A percentile compares a stretch with the other conserved stretches of the same genome.
phyloP scores from a whole-genome alignment of 2,329 filamentous ascomycete species.

The Xylariaceae sp. region DNA sequence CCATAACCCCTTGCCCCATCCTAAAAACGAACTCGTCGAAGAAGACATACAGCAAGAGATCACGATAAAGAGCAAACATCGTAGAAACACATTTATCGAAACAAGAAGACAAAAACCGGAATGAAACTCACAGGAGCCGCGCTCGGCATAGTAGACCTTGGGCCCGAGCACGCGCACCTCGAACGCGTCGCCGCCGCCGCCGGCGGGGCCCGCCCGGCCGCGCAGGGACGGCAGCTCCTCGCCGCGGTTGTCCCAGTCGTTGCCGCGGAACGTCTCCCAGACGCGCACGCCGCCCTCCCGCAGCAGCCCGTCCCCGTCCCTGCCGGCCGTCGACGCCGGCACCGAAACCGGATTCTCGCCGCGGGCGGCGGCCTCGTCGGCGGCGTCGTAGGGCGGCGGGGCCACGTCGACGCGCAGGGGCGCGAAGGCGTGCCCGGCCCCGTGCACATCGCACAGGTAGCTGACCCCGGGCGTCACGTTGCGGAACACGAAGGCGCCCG shows the following conservation, averaged over 20 bases:
- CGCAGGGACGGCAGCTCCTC: slow-evolving; percentile 38
- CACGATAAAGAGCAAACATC: too few species aligned
- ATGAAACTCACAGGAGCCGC: slow-evolving; percentile 61
- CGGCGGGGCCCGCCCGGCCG: slow-evolving; percentile 32
- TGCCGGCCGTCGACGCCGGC: too few species aligned
- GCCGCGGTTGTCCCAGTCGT: slow-evolving; percentile 84
- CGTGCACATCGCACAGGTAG: slow-evolving; percentile 78
- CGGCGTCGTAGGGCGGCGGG: slow-evolving; percentile 28
- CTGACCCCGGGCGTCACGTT: slow-evolving; percentile 64
- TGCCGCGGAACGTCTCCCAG: slow-evolving; percentile 82
- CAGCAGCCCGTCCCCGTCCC: too few species aligned
- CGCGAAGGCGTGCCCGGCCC: slow-evolving; percentile 65
- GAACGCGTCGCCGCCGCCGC: slow-evolving; percentile 31
- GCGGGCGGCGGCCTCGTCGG: background rate
- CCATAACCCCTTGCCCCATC: too few species aligned
- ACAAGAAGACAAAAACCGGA: slow-evolving; percentile 4
- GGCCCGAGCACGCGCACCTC: slow-evolving; percentile 53
- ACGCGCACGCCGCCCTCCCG: slow-evolving; percentile 43
- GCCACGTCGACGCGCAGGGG: slow-evolving; percentile 72
- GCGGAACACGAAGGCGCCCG: slow-evolving; percentile 68
- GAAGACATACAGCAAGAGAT: too few species aligned
- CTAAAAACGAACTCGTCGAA: too few species aligned
- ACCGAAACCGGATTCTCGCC: too few species aligned
- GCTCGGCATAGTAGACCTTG: slow-evolving; percentile 72
- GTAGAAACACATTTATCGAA: too few species aligned